Percentiles rank a stretch among this genome's conserved stretches.
Evolutionary conservation across 2,329 filamentous ascomycete species (phyloP).

Genomic region (Aspergillus glaucus): DNA sequence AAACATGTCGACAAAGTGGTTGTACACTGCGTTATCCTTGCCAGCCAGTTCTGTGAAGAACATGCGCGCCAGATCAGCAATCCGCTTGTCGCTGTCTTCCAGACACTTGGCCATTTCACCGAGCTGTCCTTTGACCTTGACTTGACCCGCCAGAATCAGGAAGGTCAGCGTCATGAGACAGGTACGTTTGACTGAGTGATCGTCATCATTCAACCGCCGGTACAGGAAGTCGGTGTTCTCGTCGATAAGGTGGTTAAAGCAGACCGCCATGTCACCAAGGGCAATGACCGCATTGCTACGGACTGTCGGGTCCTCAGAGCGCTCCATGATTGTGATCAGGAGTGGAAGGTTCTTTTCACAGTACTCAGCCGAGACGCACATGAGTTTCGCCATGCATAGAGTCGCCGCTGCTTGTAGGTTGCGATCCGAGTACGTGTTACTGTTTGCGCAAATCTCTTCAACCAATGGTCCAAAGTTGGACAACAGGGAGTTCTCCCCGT

Average conservation of each 20-base stretch:
- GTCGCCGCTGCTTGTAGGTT: slow-evolving; percentile 90
- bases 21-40: slow-evolving; percentile 98
- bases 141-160: slow-evolving; percentile 90
- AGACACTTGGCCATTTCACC: slow-evolving; percentile 99
- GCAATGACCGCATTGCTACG: slow-evolving; percentile 95
- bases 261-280: slow-evolving; percentile 97
- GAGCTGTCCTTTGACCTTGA: slow-evolving; percentile 98
- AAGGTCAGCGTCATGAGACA: slow-evolving; percentile 98
- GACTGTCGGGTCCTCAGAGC: slow-evolving; percentile 84
- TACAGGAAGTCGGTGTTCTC: slow-evolving; percentile 99
- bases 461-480: slow-evolving; percentile 86
- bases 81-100: slow-evolving; percentile 90
- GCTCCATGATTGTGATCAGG: slow-evolving; percentile 95
- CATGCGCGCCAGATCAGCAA: slow-evolving; percentile 90
- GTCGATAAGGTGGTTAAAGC: slow-evolving; percentile 98
- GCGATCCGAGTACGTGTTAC: slow-evolving; percentile 82
- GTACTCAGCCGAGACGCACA: slow-evolving; percentile 97
- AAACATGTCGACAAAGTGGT: slow-evolving; percentile 99
- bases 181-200: slow-evolving; percentile 88
- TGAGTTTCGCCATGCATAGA: slow-evolving; percentile 90
- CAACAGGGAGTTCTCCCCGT: slow-evolving; percentile 76
- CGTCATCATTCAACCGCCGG: slow-evolving; percentile 79
- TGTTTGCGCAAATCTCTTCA: slow-evolving; percentile 88
- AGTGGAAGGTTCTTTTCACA: slow-evolving; percentile 89
- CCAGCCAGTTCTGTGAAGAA: slow-evolving; percentile 97